phyloP scores from a whole-genome alignment of 139 green algal species.

The Bryopsis sp. region DNA sequence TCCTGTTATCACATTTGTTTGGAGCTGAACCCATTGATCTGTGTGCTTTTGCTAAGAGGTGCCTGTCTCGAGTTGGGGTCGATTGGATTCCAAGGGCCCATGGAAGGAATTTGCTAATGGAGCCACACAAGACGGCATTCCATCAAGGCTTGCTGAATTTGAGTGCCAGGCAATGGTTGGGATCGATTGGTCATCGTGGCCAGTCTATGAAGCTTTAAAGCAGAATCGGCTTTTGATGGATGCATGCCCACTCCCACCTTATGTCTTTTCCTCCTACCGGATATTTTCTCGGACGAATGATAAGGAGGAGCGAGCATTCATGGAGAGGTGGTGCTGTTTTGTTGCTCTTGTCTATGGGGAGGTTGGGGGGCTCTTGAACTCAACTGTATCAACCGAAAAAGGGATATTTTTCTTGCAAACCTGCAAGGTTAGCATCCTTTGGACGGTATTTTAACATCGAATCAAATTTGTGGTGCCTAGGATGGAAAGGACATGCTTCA shows the following conservation, averaged over 20 bases:
- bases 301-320: background rate
- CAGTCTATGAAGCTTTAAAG: slow-evolving; percentile 23
- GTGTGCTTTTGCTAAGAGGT: slow-evolving; percentile 27
- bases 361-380: too few relatives aligned
- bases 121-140: background rate
- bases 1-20: background rate
- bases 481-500: background rate
- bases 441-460: too few relatives aligned
- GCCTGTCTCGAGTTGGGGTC: slow-evolving; percentile 41
- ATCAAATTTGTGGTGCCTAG: too few relatives aligned
- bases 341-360: too few relatives aligned
- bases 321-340: too few relatives aligned
- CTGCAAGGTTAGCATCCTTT: too few relatives aligned
- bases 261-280: slow-evolving; percentile 39
- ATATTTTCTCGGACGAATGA: slow-evolving; percentile 33
- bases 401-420: too few relatives aligned
- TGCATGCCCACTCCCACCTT: slow-evolving; percentile 20
- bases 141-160: slow-evolving; percentile 31
- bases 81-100: slow-evolving; percentile 34
- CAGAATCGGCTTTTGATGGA: background rate
- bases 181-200: slow-evolving; percentile 53
- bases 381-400: too few relatives aligned
- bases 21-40: background rate
- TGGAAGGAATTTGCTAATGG: slow-evolving; percentile 41
- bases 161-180: slow-evolving; percentile 33